Percentiles rank a stretch among this genome's conserved stretches.
Evolutionary conservation across 2,329 filamentous ascomycete species (phyloP).

Genomic region (Aureobasidium uvarum): DNA sequence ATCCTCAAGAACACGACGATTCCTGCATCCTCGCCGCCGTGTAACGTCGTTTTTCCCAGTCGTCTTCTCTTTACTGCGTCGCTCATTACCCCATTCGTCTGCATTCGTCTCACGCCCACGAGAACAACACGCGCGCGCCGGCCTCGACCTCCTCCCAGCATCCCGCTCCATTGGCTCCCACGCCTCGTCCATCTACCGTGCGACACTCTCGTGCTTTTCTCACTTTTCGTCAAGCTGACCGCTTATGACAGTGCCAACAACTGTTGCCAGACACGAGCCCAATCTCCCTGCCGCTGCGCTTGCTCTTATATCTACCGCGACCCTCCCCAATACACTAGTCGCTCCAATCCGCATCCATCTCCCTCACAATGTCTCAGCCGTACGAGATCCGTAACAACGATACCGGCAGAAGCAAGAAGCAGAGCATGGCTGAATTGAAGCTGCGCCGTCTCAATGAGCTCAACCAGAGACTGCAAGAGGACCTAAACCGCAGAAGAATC

Average conservation of each 20-base stretch:
- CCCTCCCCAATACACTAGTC: conserved; percentile 5
- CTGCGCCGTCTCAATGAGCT: conserved; percentile 93
- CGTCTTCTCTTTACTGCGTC: conserved; percentile 22
- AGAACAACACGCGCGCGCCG: conserved; percentile 23
- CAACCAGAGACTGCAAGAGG: conserved; percentile 92
- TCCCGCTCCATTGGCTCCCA: conserved; percentile 27
- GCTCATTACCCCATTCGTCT: conserved; percentile 26
- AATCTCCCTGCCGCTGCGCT: conserved; percentile 11
- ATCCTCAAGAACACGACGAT: conserved; percentile 17
- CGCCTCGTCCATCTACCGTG: conserved; percentile 15
- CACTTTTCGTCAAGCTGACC: conserved; percentile 26
- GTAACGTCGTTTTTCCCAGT: conserved; percentile 24
- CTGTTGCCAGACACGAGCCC: conserved; percentile 3
- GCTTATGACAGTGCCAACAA: conserved; percentile 23
- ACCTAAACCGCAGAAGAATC: conserved; percentile 91
- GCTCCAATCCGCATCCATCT: conserved; percentile 10
- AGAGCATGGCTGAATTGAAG: conserved; percentile 99
- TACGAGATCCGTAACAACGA: conserved; percentile 66
- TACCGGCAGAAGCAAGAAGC: conserved; percentile 85
- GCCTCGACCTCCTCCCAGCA: conserved; percentile 6
- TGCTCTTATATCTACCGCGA: background rate
- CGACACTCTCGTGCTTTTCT: conserved; percentile 13
- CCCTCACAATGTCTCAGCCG: conserved; percentile 55
- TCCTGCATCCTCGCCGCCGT: conserved; percentile 26
- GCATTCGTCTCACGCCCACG: conserved; percentile 22